Conservation (phyloP, 1,284 basidiomycete species). For the Meira miltonrushii region DNA sequence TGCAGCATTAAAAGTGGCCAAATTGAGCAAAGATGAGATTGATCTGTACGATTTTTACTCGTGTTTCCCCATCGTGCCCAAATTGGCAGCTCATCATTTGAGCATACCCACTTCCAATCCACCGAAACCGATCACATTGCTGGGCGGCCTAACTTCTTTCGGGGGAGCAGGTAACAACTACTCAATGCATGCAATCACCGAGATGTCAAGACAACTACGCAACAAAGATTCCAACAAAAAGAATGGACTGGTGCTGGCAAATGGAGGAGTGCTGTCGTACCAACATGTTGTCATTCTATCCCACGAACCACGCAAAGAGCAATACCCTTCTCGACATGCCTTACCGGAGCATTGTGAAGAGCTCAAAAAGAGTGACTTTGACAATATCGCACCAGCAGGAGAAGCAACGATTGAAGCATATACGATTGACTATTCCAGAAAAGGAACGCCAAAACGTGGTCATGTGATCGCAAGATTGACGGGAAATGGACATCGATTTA, state of each 20-base stretch:
- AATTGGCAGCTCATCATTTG: constrained; percentile 5
- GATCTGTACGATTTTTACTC: constrained; percentile 10
- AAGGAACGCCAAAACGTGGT: constrained; percentile 5
- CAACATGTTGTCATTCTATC: constrained; percentile 8
- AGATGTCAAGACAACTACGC: constrained; percentile 5
- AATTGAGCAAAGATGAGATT: background rate
- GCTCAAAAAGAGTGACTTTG: background rate
- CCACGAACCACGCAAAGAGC: background rate
- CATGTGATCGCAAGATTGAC: constrained; percentile 4
- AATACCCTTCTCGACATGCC: background rate
- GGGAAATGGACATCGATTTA: background rate
- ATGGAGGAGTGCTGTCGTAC: constrained; percentile 7
- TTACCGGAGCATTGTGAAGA: constrained; percentile 3
- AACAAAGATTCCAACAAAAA: background rate
- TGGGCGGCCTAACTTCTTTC: constrained; percentile 7
- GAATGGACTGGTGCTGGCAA: constrained; percentile 7
- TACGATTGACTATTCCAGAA: constrained; percentile 2
- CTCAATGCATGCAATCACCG: constrained; percentile 9
- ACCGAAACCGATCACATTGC: constrained; percentile 2
- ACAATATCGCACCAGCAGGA: background rate
- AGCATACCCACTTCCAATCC: background rate
- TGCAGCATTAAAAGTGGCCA: constrained; percentile 1
- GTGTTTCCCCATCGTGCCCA: constrained; percentile 9
- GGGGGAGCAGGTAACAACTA: constrained; percentile 11
- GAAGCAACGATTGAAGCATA: constrained; percentile 8